Percentiles rank a stretch among this genome's conserved stretches.
Conservation (phyloP, 1,284 basidiomycete species). For the Psilocybe mexicana region DNA sequence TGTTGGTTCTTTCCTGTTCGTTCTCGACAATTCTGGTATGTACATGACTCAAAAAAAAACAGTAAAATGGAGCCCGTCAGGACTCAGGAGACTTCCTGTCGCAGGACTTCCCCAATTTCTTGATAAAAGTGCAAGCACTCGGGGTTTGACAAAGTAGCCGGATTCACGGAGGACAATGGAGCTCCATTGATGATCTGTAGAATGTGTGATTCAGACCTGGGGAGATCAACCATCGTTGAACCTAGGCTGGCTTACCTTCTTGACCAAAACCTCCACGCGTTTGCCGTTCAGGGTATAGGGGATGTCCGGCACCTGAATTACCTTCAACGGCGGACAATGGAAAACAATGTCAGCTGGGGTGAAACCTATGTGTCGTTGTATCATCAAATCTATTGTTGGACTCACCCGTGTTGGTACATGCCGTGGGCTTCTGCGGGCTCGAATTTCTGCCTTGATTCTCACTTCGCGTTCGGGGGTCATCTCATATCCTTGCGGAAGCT, state of each 20-base stretch:
- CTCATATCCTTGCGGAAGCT: constrained; percentile 54
- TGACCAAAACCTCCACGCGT: constrained; percentile 81
- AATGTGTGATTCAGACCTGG: constrained; percentile 22
- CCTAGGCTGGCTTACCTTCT: constrained; percentile 54
- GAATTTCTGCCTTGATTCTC: constrained; percentile 64
- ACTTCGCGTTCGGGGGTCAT: constrained; percentile 57
- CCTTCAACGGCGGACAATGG: constrained; percentile 35
- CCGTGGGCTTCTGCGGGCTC: constrained; percentile 66
- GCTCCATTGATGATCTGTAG: constrained; percentile 81
- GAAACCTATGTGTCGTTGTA: neutral
- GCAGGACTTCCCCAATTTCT: constrained; percentile 53
- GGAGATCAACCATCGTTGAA: constrained; percentile 13
- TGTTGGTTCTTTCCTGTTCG: neutral
- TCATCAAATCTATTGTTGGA: constrained; percentile 15
- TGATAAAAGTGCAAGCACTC: constrained; percentile 70
- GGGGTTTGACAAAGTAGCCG: constrained; percentile 77
- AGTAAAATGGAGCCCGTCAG: neutral
- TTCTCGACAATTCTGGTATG: neutral
- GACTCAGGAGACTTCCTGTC: constrained; percentile 36
- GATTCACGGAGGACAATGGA: constrained; percentile 67
- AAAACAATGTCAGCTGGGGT: constrained; percentile 9
- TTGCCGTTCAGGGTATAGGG: constrained; percentile 89
- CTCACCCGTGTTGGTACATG: constrained; percentile 73
- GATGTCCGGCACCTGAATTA: constrained; percentile 71
- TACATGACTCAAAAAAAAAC: neutral